Evolutionary conservation across 2,329 filamentous ascomycete species (phyloP).

Genomic region (Zarea fungicola): DNA sequence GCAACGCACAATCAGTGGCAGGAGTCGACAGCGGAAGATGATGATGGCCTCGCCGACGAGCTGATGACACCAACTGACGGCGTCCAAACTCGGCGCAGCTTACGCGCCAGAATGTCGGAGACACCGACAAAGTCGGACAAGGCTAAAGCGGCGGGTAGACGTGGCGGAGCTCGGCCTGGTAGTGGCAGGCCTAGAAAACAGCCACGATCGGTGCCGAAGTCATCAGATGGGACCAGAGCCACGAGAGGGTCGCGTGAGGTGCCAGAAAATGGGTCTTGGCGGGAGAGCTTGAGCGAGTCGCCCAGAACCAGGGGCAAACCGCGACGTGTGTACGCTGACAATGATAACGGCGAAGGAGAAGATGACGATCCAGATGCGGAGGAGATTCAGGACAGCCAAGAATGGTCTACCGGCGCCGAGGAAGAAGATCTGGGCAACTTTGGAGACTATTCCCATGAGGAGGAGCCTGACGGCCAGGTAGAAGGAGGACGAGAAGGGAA

Average conservation of each 20-base stretch:
- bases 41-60: conserved; percentile 15
- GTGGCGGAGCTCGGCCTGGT: conserved; percentile 33
- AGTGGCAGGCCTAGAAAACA: conserved; percentile 36
- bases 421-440: not conserved
- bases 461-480: not conserved
- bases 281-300: not conserved
- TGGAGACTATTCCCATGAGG: not conserved
- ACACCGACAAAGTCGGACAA: conserved; percentile 18
- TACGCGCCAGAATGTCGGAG: conserved; percentile 19
- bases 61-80: conserved; percentile 12
- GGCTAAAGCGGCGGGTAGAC: conserved; percentile 30
- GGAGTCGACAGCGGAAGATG: conserved; percentile 6
- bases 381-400: conserved; percentile 25
- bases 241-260: not conserved
- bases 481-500: too few relatives aligned
- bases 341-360: not conserved
- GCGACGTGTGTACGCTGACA: not conserved
- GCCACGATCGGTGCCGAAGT: conserved; percentile 23
- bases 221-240: not conserved
- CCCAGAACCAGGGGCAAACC: not conserved
- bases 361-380: conserved; percentile 13
- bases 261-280: not conserved
- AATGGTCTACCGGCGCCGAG: conserved; percentile 9
- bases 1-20: conserved; percentile 1
- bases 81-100: not conserved